Percentiles rank a stretch among this genome's conserved stretches.
Evolutionary conservation across 768 basidiomycete species (phyloP).

Genomic region (Auriculariales sp.): DNA sequence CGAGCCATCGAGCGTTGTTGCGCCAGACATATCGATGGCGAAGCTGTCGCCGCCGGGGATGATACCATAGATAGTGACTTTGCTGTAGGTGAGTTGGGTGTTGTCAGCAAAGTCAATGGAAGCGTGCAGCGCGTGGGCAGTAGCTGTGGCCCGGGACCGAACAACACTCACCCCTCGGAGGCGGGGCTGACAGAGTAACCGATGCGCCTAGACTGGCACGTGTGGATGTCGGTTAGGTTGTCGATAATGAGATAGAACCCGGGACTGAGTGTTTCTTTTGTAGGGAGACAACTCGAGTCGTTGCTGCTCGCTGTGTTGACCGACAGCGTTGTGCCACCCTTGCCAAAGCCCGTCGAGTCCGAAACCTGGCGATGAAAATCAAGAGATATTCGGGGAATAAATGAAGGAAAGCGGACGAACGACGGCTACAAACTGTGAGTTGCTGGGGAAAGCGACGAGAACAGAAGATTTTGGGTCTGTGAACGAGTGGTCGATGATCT

Average conservation of each 20-base stretch:
- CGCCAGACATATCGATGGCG: neutral
- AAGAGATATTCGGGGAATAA: neutral
- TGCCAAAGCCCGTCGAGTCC: constrained; percentile 45
- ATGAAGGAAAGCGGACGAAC: neutral
- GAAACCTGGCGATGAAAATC: constrained; percentile 28
- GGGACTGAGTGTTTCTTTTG: constrained; percentile 30
- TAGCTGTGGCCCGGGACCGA: too few relatives aligned
- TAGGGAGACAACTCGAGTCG: constrained; percentile 47
- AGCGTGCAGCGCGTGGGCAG: too few relatives aligned
- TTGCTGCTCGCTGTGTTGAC: constrained; percentile 36
- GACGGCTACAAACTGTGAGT: neutral
- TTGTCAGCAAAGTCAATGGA: too few relatives aligned
- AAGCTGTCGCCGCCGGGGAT: constrained; percentile 3
- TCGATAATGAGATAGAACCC: constrained; percentile 45
- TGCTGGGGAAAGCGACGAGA: constrained; percentile 7
- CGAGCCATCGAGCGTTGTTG: neutral
- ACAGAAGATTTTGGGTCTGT: neutral
- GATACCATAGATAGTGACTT: neutral
- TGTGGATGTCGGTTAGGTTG: constrained; percentile 48
- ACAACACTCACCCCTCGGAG: too few relatives aligned
- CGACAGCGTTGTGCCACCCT: constrained; percentile 61
- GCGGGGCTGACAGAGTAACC: too few relatives aligned
- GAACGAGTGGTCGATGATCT: neutral
- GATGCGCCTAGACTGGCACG: constrained; percentile 47
- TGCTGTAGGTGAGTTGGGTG: too few relatives aligned